Percentiles rank a stretch among this genome's conserved stretches.
phyloP scores from a whole-genome alignment of 257 asterid species.

The Salvia rosmarinus region DNA sequence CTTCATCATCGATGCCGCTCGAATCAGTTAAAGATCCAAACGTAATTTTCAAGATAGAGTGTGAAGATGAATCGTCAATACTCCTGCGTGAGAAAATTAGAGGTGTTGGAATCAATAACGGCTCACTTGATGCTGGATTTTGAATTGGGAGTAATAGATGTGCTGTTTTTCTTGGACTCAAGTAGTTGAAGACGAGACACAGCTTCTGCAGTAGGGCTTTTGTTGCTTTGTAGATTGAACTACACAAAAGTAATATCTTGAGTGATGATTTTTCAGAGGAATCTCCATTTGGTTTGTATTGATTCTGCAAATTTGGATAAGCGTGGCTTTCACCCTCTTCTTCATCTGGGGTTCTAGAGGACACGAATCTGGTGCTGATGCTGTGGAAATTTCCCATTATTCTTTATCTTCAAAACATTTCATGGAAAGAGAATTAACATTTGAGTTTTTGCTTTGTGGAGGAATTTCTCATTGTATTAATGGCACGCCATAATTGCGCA shows the following conservation, averaged over 20 bases:
- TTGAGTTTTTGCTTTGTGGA: no score
- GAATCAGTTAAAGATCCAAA: no score
- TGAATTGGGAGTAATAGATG: background rate
- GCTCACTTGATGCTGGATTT: background rate
- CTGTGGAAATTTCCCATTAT: background rate
- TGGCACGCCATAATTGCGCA: no score
- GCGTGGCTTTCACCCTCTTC: background rate
- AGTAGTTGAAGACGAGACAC: background rate
- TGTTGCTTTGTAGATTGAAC: constrained; percentile 9
- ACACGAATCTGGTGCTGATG: background rate
- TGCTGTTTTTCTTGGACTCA: background rate
- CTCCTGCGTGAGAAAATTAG: background rate
- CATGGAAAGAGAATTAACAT: no score
- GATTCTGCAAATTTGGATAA: background rate
- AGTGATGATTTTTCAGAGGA: background rate
- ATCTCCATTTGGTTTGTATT: background rate
- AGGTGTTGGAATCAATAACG: background rate
- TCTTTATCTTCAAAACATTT: background rate
- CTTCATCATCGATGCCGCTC: no score
- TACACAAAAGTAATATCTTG: background rate
- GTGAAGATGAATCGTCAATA: no score
- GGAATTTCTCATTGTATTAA: no score
- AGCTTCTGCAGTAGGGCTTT: background rate
- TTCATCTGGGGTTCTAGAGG: background rate
- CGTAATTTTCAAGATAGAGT: background rate